Conservation (phyloP, 257 asterid species). For the Scutellaria barbata region DNA sequence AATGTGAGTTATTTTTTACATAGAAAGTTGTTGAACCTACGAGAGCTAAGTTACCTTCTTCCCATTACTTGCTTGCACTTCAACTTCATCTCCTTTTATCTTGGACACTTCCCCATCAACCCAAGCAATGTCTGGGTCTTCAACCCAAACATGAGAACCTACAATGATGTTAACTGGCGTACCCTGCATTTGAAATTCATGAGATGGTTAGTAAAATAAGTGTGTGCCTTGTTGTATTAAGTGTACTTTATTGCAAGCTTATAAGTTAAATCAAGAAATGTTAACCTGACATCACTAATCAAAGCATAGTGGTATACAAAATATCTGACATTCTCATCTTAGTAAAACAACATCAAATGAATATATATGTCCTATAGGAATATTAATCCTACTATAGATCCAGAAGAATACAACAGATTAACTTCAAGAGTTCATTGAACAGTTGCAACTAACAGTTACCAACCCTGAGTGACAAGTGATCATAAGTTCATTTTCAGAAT, state of each 20-base stretch:
- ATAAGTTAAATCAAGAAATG: too few species aligned
- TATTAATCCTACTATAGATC: too few species aligned
- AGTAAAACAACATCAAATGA: too few species aligned
- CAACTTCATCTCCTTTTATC: slow-evolving; percentile 75
- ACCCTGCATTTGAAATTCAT: slow-evolving; percentile 65
- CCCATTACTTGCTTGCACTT: slow-evolving; percentile 65
- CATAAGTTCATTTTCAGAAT: slow-evolving; percentile 21
- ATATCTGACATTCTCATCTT: too few species aligned
- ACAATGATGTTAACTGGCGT: slow-evolving; percentile 79
- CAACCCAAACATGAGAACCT: slow-evolving; percentile 95
- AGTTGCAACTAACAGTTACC: background rate
- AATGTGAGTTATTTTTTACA: background rate
- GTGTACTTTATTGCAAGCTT: background rate
- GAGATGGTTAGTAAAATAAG: slow-evolving; percentile 9
- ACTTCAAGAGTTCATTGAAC: slow-evolving; percentile 11
- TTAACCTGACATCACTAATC: too few species aligned
- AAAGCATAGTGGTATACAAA: too few species aligned
- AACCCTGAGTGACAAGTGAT: slow-evolving; percentile 12
- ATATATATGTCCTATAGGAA: slow-evolving; percentile 19
- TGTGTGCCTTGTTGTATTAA: background rate
- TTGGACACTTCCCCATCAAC: slow-evolving; percentile 74
- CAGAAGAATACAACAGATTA: slow-evolving; percentile 7
- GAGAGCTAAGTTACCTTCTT: slow-evolving; percentile 57
- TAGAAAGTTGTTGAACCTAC: slow-evolving; percentile 16
- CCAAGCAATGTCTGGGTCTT: slow-evolving; percentile 82